Percentiles rank a stretch among this genome's conserved stretches.
These are phyloP conservation scores for Tuber umbilicatum DNA, from an alignment of 495 filamentous ascomycete species.

Conservation along the genomic window DNA sequence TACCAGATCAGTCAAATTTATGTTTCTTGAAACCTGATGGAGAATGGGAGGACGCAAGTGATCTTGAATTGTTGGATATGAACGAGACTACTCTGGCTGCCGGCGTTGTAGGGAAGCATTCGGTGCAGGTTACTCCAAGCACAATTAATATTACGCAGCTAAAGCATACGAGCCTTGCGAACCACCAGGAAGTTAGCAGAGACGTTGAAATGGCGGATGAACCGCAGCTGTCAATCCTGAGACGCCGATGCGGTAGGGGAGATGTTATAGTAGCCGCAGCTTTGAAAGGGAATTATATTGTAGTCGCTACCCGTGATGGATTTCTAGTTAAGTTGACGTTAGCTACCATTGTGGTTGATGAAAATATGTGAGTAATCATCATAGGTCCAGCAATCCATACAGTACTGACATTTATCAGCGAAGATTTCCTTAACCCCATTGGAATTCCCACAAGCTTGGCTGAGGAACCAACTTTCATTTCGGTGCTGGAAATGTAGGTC, in stretches of 20 bases:
- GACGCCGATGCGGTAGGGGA: slow-evolving; percentile 27
- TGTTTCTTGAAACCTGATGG: slow-evolving; percentile 34
- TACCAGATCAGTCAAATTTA: slow-evolving; percentile 35
- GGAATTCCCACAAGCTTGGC: slow-evolving; percentile 26
- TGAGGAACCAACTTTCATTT: slow-evolving; percentile 40
- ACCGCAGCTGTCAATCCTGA: slow-evolving; percentile 18
- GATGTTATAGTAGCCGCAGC: slow-evolving; percentile 39
- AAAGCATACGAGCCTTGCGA: slow-evolving; percentile 18
- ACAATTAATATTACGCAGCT: slow-evolving; percentile 31
- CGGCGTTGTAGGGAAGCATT: slow-evolving; percentile 25
- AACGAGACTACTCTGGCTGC: slow-evolving; percentile 38
- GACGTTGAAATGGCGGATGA: slow-evolving; percentile 32
- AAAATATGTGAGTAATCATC: slow-evolving; percentile 23
- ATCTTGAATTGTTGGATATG: slow-evolving; percentile 30
- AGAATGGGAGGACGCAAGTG: slow-evolving; percentile 39
- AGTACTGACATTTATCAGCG: slow-evolving; percentile 19
- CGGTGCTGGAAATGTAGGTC: slow-evolving; percentile 37
- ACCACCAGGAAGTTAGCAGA: slow-evolving; percentile 16
- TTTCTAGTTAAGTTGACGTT: slow-evolving; percentile 32
- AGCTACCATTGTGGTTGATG: slow-evolving; percentile 26
- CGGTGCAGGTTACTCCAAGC: slow-evolving; percentile 38
- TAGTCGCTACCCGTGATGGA: slow-evolving; percentile 34
- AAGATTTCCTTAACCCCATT: slow-evolving; percentile 34
- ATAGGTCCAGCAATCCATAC: background rate
- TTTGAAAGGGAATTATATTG: slow-evolving; percentile 24